Evolutionary conservation across 345 rosid genomes (phyloP), one percentile per base, ranked within the genome.

Genomic region (Garcia nutans): DNA sequence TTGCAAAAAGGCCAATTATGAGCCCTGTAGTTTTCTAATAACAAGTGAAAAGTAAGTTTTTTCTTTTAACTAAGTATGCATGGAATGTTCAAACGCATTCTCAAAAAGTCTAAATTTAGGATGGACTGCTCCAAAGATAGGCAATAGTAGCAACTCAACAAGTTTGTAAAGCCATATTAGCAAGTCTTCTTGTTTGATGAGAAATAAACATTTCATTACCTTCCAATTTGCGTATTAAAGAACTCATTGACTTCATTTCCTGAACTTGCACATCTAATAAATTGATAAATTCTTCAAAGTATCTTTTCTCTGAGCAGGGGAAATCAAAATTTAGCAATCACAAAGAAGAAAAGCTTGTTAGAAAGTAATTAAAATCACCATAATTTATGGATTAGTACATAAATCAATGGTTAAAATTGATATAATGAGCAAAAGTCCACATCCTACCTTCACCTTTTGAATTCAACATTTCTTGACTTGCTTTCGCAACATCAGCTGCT

Each of bases 401-500:
- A 58, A 26, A 49, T 49, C 11, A 15, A 26, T 6, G 3, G 59
- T 24, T 7, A 68, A 26, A 49, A 24, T 22, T 68, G 10, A 24
- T 13, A 54, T 47, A 55, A 42, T 8, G 28, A 19, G 17, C 17
- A 33, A 54, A 31, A 37, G 10, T 28, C 56, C 41, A 12, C 42
- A 71, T 23, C 69, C 15, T 62, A 93, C 99, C 99, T 88, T 89
- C 93, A 59, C 23, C 79, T 81, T 84, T 90, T 17, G 90, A 80
- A 72, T 69, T 89, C 86, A 96, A 75, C 88, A 96, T 82, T 78
- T 91, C 97, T 84, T 89, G 98, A 88, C 92, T 92, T 56, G 90
- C 87, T 82, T 89, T 93, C 68, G 98, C 97, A 75, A 92, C 93
- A 80, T 93, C 98, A 72, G 93, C 84, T 65, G 98, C 97, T 2